Evolutionary conservation across 2,329 filamentous ascomycete genomes (phyloP), one percentile per base, ranked within the genome.

Genomic region (Mycosphaerella arachidis): DNA sequence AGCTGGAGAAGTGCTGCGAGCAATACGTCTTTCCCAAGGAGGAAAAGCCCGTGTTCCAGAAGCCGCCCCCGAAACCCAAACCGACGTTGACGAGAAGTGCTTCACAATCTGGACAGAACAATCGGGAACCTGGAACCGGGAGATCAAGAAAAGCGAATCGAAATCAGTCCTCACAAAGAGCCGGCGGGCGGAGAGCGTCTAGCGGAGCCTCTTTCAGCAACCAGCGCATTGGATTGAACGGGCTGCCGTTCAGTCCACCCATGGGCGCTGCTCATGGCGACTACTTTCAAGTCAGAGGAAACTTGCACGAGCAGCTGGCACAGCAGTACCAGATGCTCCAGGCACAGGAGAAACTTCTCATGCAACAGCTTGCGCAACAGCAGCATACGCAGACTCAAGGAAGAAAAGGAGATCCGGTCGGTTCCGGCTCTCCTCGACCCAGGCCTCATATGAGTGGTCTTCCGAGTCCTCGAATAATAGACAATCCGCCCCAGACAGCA

Each of bases 1-100:
- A 94, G 68, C 81, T 99, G 48, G 84, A 86, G 4, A 87, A 91
- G 69, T 92, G 89, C 72, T 97, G 92, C 74, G 90, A 95, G 72
- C 85, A 93, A 72, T 99, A 88, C 70, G 86, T 90, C 59, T 97
- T 89, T 68, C 94, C 94, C 4, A 89, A 90, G 57, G 90, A 95
- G 72, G 92, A 95, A 69, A 80, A 82, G 56, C 66, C 67, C 2
- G 62, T 71, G 16, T 86, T 84, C 73, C 82, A 85, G 69, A 79
- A 80, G 63, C 81, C 83, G 6, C 74, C 80, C 16, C 79, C 80
- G 0, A 84, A 85, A 67, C 81, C 84, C 6, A 81, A 81, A 62
- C 81, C 82, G 2, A 76, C 82, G 6, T 75, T 87, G 30, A 77
- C 77, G 4, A 71, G 76, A 16, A 81, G 77, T 61, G 74, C 75